These are phyloP conservation scores for Ormosia semicastrata DNA, from an alignment of 306 rosid genomes.

Conservation along the genomic window DNA sequence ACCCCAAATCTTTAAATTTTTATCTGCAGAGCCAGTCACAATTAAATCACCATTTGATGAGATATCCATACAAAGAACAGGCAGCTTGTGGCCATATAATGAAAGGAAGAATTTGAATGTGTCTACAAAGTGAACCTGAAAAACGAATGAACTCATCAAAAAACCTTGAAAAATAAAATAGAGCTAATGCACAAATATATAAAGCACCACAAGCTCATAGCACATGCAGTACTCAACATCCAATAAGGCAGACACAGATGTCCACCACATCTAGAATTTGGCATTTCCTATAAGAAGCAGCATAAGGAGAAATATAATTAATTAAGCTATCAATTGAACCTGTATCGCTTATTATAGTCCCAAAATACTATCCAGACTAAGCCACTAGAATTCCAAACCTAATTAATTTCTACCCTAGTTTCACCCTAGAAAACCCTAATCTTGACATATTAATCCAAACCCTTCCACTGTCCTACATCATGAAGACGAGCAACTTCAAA, in stretches of 20 bases:
- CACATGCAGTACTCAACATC: neutral
- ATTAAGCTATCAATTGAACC: neutral
- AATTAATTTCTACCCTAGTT: neutral
- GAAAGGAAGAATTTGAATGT: slow-evolving; percentile 77
- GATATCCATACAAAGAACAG: slow-evolving; percentile 93
- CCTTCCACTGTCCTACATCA: neutral
- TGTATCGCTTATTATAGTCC: neutral
- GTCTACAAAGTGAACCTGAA: slow-evolving; percentile 80
- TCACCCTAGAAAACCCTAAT: neutral
- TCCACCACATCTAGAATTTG: neutral
- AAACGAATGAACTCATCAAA: slow-evolving; percentile 26
- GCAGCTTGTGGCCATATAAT: slow-evolving; percentile 90
- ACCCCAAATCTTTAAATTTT: slow-evolving; percentile 97
- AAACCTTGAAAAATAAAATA: neutral
- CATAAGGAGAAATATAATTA: neutral
- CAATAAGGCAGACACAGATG: neutral
- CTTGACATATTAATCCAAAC: slow-evolving; percentile 2
- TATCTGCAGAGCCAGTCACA: slow-evolving; percentile 94
- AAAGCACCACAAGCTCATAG: neutral
- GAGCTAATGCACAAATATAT: slow-evolving; percentile 3
- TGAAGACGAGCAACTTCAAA: neutral
- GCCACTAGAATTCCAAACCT: neutral
- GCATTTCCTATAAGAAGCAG: neutral
- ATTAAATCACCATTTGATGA: slow-evolving; percentile 93
- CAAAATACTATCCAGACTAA: neutral